Conservation (phyloP, 2,329 filamentous ascomycete genomes). For the Daldinia sp. region DNA sequence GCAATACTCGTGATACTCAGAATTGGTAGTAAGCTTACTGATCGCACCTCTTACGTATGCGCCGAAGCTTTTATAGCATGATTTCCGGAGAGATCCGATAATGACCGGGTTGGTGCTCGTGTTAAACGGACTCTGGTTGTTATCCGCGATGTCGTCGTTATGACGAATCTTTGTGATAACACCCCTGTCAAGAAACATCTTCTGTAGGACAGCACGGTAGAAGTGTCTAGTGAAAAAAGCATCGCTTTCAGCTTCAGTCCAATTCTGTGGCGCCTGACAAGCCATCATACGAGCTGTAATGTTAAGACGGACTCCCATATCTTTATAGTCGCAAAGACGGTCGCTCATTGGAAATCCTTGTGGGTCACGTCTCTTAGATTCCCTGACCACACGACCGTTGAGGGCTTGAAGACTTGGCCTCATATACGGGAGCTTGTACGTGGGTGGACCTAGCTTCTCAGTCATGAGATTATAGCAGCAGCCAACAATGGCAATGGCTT, state of each 20-base stretch:
- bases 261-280: constrained; percentile 93
- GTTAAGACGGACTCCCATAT: constrained; percentile 82
- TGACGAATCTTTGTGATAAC: constrained; percentile 74
- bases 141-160: constrained; percentile 47
- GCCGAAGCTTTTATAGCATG: constrained; percentile 79
- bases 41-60: constrained; percentile 86
- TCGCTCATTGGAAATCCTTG: constrained; percentile 95
- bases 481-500: constrained; percentile 93
- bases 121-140: constrained; percentile 59
- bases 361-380: constrained; percentile 81
- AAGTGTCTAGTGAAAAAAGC: constrained; percentile 93
- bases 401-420: constrained; percentile 75
- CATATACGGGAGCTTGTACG: constrained; percentile 84
- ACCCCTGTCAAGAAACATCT: constrained; percentile 88
- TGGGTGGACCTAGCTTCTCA: constrained; percentile 86
- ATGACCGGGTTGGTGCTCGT: constrained; percentile 82
- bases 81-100: constrained; percentile 85
- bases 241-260: constrained; percentile 84
- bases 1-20: constrained; percentile 67
- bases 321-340: constrained; percentile 69
- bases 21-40: constrained; percentile 73
- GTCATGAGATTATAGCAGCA: constrained; percentile 99
- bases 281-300: constrained; percentile 99
- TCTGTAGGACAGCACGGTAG: constrained; percentile 89
- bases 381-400: constrained; percentile 75